phyloP scores from a whole-genome alignment of 306 rosid species.

The Acacia confusa region DNA sequence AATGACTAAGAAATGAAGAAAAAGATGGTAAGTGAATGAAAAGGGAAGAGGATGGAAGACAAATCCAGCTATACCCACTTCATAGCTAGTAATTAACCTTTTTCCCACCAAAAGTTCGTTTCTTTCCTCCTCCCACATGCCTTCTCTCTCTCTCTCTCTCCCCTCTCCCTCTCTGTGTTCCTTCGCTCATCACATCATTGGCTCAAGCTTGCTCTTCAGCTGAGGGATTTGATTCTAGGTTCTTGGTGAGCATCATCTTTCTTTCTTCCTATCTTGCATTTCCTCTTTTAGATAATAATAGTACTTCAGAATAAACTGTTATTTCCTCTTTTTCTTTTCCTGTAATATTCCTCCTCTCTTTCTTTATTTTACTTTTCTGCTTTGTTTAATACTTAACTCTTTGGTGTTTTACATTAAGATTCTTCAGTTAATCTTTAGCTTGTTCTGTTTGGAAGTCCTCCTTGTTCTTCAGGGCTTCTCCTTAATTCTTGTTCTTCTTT shows the following conservation, averaged over 20 bases:
- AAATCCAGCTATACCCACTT: no score
- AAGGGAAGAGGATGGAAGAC: no score
- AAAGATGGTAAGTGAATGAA: no score
- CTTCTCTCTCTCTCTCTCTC: not conserved
- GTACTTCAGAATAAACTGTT: not conserved
- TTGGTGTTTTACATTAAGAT: not conserved
- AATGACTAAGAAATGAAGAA: no score
- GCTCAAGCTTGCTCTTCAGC: not conserved
- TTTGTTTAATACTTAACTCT: not conserved
- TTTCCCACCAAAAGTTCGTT: not conserved
- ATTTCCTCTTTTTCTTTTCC: not conserved
- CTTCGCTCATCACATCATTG: not conserved
- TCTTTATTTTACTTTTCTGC: not conserved
- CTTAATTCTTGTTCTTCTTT: not conserved
- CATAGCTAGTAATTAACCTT: not conserved
- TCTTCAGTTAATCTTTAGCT: not conserved
- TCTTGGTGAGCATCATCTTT: not conserved
- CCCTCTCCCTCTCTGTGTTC: not conserved
- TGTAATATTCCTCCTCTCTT: not conserved
- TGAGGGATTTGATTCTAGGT: not conserved
- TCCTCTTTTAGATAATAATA: not conserved
- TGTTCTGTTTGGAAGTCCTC: not conserved
- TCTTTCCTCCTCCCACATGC: not conserved
- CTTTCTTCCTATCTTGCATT: not conserved
- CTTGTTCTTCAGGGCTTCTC: not conserved